A percentile compares a stretch with the other conserved stretches of the same genome.
These are phyloP conservation scores for Kurtzmaniella quercitrusa DNA, from an alignment of 1,139 yeast species.

Conservation along the genomic window DNA sequence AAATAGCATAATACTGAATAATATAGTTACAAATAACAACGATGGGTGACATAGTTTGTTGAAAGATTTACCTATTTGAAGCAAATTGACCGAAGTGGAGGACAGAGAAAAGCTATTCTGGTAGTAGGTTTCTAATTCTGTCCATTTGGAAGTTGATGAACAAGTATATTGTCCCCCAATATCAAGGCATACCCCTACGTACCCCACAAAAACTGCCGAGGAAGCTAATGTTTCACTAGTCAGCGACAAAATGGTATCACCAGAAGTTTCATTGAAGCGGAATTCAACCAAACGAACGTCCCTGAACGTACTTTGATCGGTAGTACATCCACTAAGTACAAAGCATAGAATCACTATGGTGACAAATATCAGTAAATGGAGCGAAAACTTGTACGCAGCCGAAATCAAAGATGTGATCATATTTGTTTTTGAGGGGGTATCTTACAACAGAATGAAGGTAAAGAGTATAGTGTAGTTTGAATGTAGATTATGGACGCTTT, in stretches of 20 bases:
- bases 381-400: conserved; percentile 7
- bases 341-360: conserved; percentile 43
- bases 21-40: conserved; percentile 45
- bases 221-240: neutral
- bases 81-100: conserved; percentile 25
- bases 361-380: conserved; percentile 26
- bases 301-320: conserved; percentile 35
- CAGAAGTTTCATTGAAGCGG: conserved; percentile 39
- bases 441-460: too few species aligned
- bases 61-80: conserved; percentile 38
- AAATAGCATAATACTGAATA: conserved; percentile 40
- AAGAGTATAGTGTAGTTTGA: too few species aligned
- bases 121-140: conserved; percentile 2
- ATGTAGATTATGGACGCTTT: too few species aligned
- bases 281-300: conserved; percentile 43
- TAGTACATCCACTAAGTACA: conserved; percentile 50
- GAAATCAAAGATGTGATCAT: neutral
- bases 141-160: conserved; percentile 20
- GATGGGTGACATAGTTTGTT: conserved; percentile 50
- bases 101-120: neutral
- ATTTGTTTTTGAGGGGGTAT: neutral
- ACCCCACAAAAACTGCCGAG: conserved; percentile 41
- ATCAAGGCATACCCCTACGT: conserved; percentile 45
- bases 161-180: conserved; percentile 27
- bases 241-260: too few species aligned